Evolutionary conservation across 192 early-diverging fungal species (phyloP).

Genomic region (Podila epicladia): DNA sequence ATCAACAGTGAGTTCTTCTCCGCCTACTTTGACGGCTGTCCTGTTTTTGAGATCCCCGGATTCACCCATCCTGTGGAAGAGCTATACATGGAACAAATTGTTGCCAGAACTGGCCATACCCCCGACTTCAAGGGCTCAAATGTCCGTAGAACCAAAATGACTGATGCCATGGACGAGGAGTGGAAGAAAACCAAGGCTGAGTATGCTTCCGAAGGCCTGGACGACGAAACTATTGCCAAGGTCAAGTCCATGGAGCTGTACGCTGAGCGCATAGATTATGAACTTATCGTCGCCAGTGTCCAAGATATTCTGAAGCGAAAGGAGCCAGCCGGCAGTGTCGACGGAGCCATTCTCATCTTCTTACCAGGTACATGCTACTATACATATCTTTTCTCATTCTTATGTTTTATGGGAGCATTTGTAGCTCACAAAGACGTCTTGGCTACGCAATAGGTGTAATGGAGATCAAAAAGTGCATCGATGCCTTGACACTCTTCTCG

Average conservation of each 20-base stretch:
- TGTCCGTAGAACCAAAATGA: slow-evolving; percentile 34
- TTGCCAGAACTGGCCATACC: slow-evolving; percentile 72
- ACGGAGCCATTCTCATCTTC: slow-evolving; percentile 74
- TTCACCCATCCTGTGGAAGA: slow-evolving; percentile 80
- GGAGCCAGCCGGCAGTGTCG: slow-evolving; percentile 48
- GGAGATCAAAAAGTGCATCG: slow-evolving; percentile 79
- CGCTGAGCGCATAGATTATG: slow-evolving; percentile 70
- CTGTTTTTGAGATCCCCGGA: slow-evolving; percentile 75
- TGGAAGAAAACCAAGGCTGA: slow-evolving; percentile 50
- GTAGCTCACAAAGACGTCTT: not conserved
- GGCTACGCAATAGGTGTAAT: slow-evolving; percentile 57
- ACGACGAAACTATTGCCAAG: slow-evolving; percentile 49
- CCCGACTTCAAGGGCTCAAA: slow-evolving; percentile 48
- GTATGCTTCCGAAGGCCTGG: slow-evolving; percentile 49
- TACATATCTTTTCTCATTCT: not conserved
- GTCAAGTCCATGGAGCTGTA: slow-evolving; percentile 52
- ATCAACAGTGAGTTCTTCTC: slow-evolving; percentile 84
- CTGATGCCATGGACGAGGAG: slow-evolving; percentile 50
- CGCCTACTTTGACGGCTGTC: slow-evolving; percentile 78
- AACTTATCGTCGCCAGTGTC: slow-evolving; percentile 66
- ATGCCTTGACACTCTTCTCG: slow-evolving; percentile 50
- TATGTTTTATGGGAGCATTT: not conserved
- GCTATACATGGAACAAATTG: slow-evolving; percentile 56
- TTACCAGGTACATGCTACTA: slow-evolving; percentile 61
- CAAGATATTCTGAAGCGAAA: slow-evolving; percentile 66